phyloP scores from a whole-genome alignment of 2,329 filamentous ascomycete species.

The Aspergillus chevalieri region DNA sequence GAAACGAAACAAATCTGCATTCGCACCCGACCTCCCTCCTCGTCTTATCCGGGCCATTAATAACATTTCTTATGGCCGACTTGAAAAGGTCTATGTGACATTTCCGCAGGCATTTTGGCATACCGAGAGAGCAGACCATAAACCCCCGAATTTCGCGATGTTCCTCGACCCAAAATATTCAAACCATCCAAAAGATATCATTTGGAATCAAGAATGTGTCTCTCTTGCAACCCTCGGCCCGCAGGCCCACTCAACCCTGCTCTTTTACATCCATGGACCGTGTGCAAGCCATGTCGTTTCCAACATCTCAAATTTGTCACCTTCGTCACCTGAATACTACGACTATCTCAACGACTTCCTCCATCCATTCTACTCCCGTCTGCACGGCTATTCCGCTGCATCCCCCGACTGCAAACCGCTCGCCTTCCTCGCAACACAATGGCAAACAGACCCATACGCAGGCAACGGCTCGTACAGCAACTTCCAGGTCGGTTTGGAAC shows the following conservation, averaged over 20 bases:
- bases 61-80: slow-evolving; percentile 42
- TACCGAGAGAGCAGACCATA: slow-evolving; percentile 20
- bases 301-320: slow-evolving; percentile 21
- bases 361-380: slow-evolving; percentile 66
- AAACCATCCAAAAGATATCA: slow-evolving; percentile 51
- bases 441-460: slow-evolving; percentile 71
- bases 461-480: slow-evolving; percentile 80
- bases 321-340: slow-evolving; percentile 45
- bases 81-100: slow-evolving; percentile 53
- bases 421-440: slow-evolving; percentile 64
- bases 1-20: slow-evolving; percentile 42
- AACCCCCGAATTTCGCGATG: slow-evolving; percentile 61
- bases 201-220: slow-evolving; percentile 71
- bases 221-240: slow-evolving; percentile 64
- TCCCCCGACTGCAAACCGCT: slow-evolving; percentile 56
- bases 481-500: slow-evolving; percentile 68
- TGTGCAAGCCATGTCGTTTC: slow-evolving; percentile 36
- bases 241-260: slow-evolving; percentile 67
- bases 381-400: slow-evolving; percentile 59
- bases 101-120: slow-evolving; percentile 76
- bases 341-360: slow-evolving; percentile 61
- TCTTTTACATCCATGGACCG: slow-evolving; percentile 61
- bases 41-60: slow-evolving; percentile 42
- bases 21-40: slow-evolving; percentile 40
- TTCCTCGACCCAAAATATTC: slow-evolving; percentile 70